phyloP scores from a whole-genome alignment of 441 rosid genomes.

The Corymbia calophylla region DNA sequence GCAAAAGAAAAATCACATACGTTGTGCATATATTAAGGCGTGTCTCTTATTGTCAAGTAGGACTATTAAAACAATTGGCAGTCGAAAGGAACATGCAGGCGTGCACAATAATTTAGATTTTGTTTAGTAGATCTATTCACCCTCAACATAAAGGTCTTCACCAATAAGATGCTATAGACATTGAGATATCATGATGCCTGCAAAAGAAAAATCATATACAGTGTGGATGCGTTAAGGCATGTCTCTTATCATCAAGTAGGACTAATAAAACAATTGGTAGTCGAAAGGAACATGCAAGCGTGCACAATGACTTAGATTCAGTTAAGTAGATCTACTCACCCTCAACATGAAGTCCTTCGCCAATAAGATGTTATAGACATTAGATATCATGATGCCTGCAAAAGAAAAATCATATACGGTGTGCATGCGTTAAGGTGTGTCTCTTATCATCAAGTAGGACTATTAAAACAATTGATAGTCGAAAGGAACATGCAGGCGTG shows the following conservation, averaged over 20 bases:
- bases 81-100: not conserved
- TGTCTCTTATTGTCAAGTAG: not conserved
- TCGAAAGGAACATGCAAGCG: not conserved
- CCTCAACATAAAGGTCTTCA: not conserved
- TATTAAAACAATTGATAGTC: not conserved
- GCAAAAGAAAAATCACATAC: not conserved
- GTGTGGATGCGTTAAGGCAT: not conserved
- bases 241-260: not conserved
- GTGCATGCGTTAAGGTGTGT: not conserved
- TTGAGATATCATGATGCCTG: not conserved
- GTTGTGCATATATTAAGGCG: not conserved
- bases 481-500: rapidly evolving
- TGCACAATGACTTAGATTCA: not conserved
- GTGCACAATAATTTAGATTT: not conserved
- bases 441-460: not conserved
- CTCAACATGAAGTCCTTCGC: not conserved
- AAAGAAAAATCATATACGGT: not conserved
- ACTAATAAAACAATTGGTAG: not conserved
- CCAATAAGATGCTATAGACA: rapidly evolving
- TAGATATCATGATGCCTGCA: not conserved
- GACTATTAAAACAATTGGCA: not conserved
- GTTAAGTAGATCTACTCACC: not conserved
- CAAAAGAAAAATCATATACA: not conserved
- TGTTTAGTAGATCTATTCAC: not conserved
- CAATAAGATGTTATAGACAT: rapidly evolving